Evolutionary conservation across 2,329 filamentous ascomycete species (phyloP).

Genomic region (Colletotrichum aenigma): DNA sequence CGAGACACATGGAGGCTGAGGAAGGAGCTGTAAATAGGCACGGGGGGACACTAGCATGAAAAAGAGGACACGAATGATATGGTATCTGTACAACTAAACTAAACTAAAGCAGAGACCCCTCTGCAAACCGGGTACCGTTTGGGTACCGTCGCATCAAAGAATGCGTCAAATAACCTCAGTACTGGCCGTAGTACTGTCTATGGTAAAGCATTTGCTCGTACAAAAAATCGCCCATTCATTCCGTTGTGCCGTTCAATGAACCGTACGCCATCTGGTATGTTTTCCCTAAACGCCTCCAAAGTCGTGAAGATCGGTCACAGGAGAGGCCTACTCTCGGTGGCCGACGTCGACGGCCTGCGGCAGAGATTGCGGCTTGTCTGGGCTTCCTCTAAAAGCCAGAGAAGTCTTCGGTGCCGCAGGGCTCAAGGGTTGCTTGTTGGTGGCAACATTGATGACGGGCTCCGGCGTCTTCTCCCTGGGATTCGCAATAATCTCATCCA

Average conservation of each 20-base stretch:
- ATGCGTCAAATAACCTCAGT: conserved; percentile 1
- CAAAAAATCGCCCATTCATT: neutral
- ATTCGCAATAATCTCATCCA: conserved; percentile 2
- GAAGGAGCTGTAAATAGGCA: neutral
- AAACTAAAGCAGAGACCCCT: conserved; percentile 6
- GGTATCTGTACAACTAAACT: conserved; percentile 20
- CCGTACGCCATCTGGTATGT: conserved; percentile 3
- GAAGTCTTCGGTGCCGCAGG: conserved; percentile 42
- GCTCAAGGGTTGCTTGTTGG: conserved; percentile 28
- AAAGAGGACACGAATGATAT: neutral
- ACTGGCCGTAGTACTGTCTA: neutral
- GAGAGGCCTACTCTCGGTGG: conserved; percentile 27
- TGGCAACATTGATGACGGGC: conserved; percentile 11
- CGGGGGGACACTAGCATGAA: neutral
- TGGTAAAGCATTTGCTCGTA: conserved; percentile 4
- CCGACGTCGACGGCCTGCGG: conserved; percentile 33
- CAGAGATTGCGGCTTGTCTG: conserved; percentile 55
- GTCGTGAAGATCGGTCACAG: neutral
- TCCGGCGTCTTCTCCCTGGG: conserved; percentile 16
- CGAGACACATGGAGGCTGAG: conserved; percentile 13
- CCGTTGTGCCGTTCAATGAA: conserved; percentile 4
- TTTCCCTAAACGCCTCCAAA: conserved; percentile 13
- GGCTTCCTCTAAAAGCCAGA: conserved; percentile 65
- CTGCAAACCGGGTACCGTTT: conserved; percentile 5
- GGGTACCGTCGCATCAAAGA: neutral